Percentiles rank a stretch among this genome's conserved stretches.
Conservation (phyloP, 1,284 basidiomycete genomes). For the Acaromyces ingoldii region DNA sequence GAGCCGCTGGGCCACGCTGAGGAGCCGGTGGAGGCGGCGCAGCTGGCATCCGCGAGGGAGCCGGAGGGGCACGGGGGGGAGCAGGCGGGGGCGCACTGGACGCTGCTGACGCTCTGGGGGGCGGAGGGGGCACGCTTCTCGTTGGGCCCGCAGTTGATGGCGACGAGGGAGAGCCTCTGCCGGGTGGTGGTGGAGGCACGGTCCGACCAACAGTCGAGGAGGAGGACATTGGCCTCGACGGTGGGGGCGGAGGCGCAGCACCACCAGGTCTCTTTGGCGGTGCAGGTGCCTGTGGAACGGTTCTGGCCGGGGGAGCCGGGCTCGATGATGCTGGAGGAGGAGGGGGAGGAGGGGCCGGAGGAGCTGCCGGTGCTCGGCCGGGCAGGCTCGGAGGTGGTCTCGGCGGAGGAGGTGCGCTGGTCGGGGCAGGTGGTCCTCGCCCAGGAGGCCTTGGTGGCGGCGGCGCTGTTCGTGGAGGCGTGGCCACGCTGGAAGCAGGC, state of each 20-base stretch:
- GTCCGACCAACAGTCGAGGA: not conserved
- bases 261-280: not conserved
- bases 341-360: not conserved
- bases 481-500: not conserved
- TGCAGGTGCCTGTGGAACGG: not conserved
- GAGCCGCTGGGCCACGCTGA: not conserved
- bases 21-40: not conserved
- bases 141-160: too few relatives aligned
- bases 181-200: not conserved
- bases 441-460: not conserved
- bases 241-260: not conserved
- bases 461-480: not conserved
- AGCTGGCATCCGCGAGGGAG: not conserved
- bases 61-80: not conserved
- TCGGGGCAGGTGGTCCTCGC: not conserved
- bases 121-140: too few relatives aligned
- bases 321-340: slow-evolving; percentile 2
- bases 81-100: slow-evolving; percentile 8
- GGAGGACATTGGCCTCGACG: too few relatives aligned
- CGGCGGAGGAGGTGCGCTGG: not conserved
- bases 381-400: not conserved
- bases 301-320: not conserved
- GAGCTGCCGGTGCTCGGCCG: not conserved
- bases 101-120: not conserved
- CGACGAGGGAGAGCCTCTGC: not conserved